Evolutionary conservation across 306 rosid genomes (phyloP).

Genomic region (Carpinus viminea): DNA sequence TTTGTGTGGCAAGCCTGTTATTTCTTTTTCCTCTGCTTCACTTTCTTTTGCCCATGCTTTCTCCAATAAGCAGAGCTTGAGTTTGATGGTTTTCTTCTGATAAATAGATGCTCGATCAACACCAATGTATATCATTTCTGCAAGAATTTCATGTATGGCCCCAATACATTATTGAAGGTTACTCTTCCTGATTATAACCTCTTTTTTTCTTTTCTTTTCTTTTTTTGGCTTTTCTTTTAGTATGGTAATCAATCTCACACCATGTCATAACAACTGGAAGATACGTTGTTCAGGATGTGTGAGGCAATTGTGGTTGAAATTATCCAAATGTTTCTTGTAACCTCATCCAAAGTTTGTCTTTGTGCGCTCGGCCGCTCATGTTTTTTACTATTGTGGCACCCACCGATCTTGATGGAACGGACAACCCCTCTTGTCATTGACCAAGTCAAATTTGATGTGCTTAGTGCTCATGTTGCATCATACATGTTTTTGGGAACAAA

Average conservation of each 20-base stretch:
- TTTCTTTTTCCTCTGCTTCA: slow-evolving; percentile 1
- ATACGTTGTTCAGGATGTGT: slow-evolving; percentile 14
- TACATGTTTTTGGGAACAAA: not conserved
- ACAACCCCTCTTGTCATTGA: slow-evolving; percentile 26
- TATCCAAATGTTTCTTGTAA: slow-evolving; percentile 23
- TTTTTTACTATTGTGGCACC: slow-evolving; percentile 31
- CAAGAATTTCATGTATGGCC: not conserved
- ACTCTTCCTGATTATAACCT: not conserved
- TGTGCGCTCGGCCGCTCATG: slow-evolving; percentile 21
- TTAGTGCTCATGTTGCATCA: not conserved
- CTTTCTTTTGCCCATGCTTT: not conserved
- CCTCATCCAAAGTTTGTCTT: slow-evolving; percentile 25
- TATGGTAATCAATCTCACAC: not conserved
- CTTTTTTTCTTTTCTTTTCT: not conserved
- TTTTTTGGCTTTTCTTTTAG: not conserved
- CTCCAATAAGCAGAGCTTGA: not conserved
- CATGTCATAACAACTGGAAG: slow-evolving; percentile 6
- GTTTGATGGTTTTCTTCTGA: not conserved
- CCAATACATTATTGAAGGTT: not conserved
- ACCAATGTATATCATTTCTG: not conserved
- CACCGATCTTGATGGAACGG: slow-evolving; percentile 30
- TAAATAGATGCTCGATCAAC: not conserved
- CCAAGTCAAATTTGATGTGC: slow-evolving; percentile 18
- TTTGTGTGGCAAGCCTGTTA: not conserved
- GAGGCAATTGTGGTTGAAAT: slow-evolving; percentile 23